Base-by-base conservation (phyloP, 768 basidiomycete genomes). In the Gautieria morchelliformis region DNA sequence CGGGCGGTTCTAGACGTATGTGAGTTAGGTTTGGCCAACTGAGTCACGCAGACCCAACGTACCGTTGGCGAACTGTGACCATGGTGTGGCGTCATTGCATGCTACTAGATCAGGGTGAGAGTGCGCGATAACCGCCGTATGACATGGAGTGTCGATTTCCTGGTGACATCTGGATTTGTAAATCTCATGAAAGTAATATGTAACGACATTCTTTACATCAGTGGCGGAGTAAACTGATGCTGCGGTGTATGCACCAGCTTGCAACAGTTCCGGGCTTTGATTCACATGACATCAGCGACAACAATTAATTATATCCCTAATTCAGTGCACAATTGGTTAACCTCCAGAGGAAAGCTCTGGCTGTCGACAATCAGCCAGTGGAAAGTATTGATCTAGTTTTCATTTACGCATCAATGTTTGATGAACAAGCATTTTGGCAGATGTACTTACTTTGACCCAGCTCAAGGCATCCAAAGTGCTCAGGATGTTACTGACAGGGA, bases 351-450 rank as follows among this genome's bases (percentile, higher is more conserved):
- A 73, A 88, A 93, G 37, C 81, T 83, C 63, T 93, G 88, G 54
- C 83, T 81, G 69, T 93, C 91, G 37, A 82, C 82, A 57, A 89
- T 74, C 64, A 93, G 91, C 90, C 89, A 93, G 61, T 93, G 88
- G 63, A 93, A 79, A 1, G 79, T 81, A 68, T 84, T 90, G 50
- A 89, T 78, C 82, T 84, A 48, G 19, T 27, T 2, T 27, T 40
- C 33, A 55, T 14, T 60, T 57, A 24, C 52, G 41, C 14, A 56
- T 55, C 10, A 56, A 56, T 10, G 19, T 3, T n/a, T 24, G 9
- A 33, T 49, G 27, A 8, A 30, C 5, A 49, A 27, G 22, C 48
- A 44, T 44, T 7, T 14, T 10, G 51, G 32, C 32, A 17, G 35
- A 52, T 52, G 19, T 39, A 30, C 37, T 54, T 57, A 78, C 79